phyloP scores from a whole-genome alignment of 2,329 filamentous ascomycete species.

The Triangularia verruculosa region DNA sequence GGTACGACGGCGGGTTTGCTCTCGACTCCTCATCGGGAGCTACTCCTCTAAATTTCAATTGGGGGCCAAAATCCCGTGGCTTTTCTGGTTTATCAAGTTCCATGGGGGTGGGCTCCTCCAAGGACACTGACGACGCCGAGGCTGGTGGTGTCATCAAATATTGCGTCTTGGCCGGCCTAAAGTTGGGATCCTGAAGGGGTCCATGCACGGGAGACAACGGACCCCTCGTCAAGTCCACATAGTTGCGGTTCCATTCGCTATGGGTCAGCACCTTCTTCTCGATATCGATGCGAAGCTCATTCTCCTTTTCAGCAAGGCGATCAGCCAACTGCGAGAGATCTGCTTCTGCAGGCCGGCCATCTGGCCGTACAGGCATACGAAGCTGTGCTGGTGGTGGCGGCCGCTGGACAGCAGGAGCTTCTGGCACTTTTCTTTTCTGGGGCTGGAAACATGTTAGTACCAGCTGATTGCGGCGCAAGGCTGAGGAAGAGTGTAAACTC shows the following conservation, averaged over 20 bases:
- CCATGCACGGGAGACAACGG: slow-evolving; percentile 78
- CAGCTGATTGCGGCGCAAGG: slow-evolving; percentile 4
- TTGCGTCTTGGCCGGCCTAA: slow-evolving; percentile 69
- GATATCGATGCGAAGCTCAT: slow-evolving; percentile 76
- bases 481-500: slow-evolving; percentile 33
- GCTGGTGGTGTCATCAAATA: slow-evolving; percentile 66
- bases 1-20: slow-evolving; percentile 62
- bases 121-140: slow-evolving; percentile 49
- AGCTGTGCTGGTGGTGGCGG: slow-evolving; percentile 62
- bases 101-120: slow-evolving; percentile 42
- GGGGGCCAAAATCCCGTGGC: slow-evolving; percentile 33
- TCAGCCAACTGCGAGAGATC: slow-evolving; percentile 78
- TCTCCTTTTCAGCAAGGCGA: slow-evolving; percentile 75
- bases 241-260: slow-evolving; percentile 85
- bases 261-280: slow-evolving; percentile 86
- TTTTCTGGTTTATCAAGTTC: slow-evolving; percentile 51
- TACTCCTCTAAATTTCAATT: slow-evolving; percentile 48
- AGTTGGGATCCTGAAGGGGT: slow-evolving; percentile 57
- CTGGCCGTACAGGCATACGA: slow-evolving; percentile 66
- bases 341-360: slow-evolving; percentile 69
- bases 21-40: slow-evolving; percentile 39
- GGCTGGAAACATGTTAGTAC: slow-evolving; percentile 49
- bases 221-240: slow-evolving; percentile 81
- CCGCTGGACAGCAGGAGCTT: slow-evolving; percentile 57
- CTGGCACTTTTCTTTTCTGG: slow-evolving; percentile 67